Base-by-base conservation (phyloP, 805 yeast species). In the Saturnispora silvae region DNA sequence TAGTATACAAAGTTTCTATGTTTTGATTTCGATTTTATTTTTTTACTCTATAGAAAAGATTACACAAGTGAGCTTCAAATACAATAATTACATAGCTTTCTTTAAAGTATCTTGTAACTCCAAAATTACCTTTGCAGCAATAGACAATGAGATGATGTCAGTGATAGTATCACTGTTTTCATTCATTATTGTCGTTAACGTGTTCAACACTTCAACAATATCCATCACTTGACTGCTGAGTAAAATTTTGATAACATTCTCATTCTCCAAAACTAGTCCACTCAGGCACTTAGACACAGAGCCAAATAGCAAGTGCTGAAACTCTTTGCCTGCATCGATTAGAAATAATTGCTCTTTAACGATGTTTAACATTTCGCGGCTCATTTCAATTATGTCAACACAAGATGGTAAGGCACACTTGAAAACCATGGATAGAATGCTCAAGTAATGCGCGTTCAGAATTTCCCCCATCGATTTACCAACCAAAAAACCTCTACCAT, bases 371-470 rank as follows among this genome's bases (percentile, higher is more conserved):
- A 67, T 54, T 43, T 79, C 86, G 2, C 57, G 50, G 2, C 71
- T 61, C 83, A 81, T 77, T 26, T 72, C 81, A 1, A 58, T 51
- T 18, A 75, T 49, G 31, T 71, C 68, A 1, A 57, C 44, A 1
- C 72, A 57, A 2, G 73, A 58, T 1, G 84, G 85, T 42, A 72
- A 68, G 0, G 81, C 74, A 34, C 75, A 60, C 37, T 72, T 73
- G 16, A 77, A 51, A 3, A 81, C 46, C n/a, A 80, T 48, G 0
- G 74, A 64, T 37, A 81, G 49, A 0, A 83, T 75, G 37, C 71
- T 67, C 32, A 81, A 46, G 52, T 65, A 79, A 50, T 81, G 87
- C 0, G 73, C 64, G 25, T 64, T 61, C 16, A 80, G 54, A 1
- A 78, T 46, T 1, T 70, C 64, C 1, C 81, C 68, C 46, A 73